Conservation (phyloP, 2,329 filamentous ascomycete genomes). For the Sclerotinia sclerotiorum region DNA sequence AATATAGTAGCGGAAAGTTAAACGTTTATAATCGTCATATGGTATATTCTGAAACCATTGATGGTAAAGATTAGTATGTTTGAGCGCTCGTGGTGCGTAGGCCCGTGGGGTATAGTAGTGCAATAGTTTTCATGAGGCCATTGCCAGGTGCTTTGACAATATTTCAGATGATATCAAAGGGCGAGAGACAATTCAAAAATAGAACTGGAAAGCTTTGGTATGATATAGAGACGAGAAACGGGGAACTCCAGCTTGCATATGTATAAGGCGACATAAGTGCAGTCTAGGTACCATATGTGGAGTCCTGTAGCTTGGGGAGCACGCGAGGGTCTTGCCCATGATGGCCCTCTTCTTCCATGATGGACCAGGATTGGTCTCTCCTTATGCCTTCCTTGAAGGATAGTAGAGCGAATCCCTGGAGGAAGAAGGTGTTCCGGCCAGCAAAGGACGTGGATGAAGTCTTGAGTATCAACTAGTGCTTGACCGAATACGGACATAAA, state of each 20-base stretch:
- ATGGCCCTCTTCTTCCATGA: constrained; percentile 2
- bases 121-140: constrained; percentile 30
- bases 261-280: constrained; percentile 19
- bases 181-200: constrained; percentile 16
- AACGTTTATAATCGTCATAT: constrained; percentile 7
- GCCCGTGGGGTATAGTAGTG: constrained; percentile 20
- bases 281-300: constrained; percentile 6
- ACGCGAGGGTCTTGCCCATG: constrained; percentile 5
- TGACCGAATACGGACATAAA: constrained; percentile 4
- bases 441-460: constrained; percentile 14
- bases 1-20: neutral
- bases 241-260: constrained; percentile 19
- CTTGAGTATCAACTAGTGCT: constrained; percentile 11
- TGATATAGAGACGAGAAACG: neutral
- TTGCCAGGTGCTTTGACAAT: constrained; percentile 24
- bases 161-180: constrained; percentile 22
- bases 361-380: constrained; percentile 13
- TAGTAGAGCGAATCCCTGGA: constrained; percentile 11
- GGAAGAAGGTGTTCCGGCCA: constrained; percentile 1
- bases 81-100: constrained; percentile 29
- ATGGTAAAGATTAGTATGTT: constrained; percentile 10
- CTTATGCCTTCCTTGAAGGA: constrained; percentile 16
- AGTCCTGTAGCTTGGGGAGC: constrained; percentile 4
- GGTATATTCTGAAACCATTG: constrained; percentile 12
- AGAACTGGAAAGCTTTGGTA: constrained; percentile 1